Evolutionary conservation across 305 asterid species (phyloP).

Genomic region (Caryopteris hybrid): DNA sequence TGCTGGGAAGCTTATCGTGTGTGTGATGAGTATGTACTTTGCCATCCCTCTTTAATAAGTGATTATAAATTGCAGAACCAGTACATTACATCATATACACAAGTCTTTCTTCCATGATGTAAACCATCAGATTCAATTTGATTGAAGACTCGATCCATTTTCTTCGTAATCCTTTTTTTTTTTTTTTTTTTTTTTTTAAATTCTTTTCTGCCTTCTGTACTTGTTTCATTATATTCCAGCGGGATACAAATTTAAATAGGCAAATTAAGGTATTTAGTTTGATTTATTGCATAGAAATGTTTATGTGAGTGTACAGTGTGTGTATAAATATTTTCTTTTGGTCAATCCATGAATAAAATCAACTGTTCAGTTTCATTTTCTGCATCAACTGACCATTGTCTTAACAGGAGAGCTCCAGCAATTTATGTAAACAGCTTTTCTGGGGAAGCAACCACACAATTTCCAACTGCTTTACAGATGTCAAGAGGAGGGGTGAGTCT

Average conservation of each 20-base stretch:
- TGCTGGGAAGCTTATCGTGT: constrained; percentile 82
- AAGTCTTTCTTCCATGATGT: not conserved
- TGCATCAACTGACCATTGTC: constrained; percentile 9
- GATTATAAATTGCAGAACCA: not conserved
- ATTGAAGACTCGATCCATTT: too few relatives aligned
- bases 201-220: too few relatives aligned
- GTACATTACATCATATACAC: not conserved
- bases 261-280: too few relatives aligned
- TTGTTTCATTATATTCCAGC: too few relatives aligned
- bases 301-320: too few relatives aligned
- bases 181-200: too few relatives aligned
- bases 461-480: constrained; percentile 60
- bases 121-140: not conserved
- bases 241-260: too few relatives aligned
- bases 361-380: not conserved
- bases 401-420: constrained; percentile 66
- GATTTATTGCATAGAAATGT: too few relatives aligned
- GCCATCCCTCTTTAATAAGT: not conserved
- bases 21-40: constrained; percentile 57
- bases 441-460: constrained; percentile 70
- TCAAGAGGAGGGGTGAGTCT: constrained; percentile 76
- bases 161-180: too few relatives aligned
- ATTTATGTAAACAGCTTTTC: constrained; percentile 70
- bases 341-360: not conserved
- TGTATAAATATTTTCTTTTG: not conserved